Base-by-base conservation (phyloP, 164 flowering plant genomes). In the Stephania yunnanensis region DNA sequence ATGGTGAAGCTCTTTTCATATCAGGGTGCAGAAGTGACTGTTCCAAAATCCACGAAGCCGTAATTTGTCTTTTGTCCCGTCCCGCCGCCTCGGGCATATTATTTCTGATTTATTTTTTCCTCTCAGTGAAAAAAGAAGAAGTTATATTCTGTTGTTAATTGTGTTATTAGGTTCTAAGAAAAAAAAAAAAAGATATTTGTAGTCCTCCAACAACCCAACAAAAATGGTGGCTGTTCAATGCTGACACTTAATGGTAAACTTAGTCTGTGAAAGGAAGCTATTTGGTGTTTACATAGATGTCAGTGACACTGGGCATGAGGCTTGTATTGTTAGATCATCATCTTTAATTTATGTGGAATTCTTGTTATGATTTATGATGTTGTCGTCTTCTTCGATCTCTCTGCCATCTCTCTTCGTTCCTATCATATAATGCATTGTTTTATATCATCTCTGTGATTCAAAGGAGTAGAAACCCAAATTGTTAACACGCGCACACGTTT, bases 141-240 rank as follows among this genome's bases (percentile, higher is more conserved):
- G 87, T 79, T 71, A 72, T 71, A 72, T 69, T 79, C 46, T 73
- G 81, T 83, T 84, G 79, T 72, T 67, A 66, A 71, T 83, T 78
- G 74, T 86, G 78, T 81, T 85, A 84, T 36, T 36, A 36, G 42
- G 85, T 78, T 82, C 78, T 80, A 83, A 81, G 80, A 73, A 73
- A 80, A 84, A 36, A 73, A 80, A 83, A 25, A 25, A 0, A 25
- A 81, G 85, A 81, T 87, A 84, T 88, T 87, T 87, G 94, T 45
- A 46, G 84, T 81, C 87, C 86, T 85, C n/a, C 73, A 65, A 66
- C 74, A 65, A 30, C 76, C 80, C 73, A 70, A 79, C 4, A 61
- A 61, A 61, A 61, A 61, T 19, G 20, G 68, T 77, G 82, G 82
- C 80, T 83, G 85, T 82, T 80, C 80, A 66, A 66, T 66, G 69